Percentiles rank a stretch among this genome's conserved stretches.
phyloP scores from a whole-genome alignment of 257 asterid genomes.

The Capsicum rhomboideum region DNA sequence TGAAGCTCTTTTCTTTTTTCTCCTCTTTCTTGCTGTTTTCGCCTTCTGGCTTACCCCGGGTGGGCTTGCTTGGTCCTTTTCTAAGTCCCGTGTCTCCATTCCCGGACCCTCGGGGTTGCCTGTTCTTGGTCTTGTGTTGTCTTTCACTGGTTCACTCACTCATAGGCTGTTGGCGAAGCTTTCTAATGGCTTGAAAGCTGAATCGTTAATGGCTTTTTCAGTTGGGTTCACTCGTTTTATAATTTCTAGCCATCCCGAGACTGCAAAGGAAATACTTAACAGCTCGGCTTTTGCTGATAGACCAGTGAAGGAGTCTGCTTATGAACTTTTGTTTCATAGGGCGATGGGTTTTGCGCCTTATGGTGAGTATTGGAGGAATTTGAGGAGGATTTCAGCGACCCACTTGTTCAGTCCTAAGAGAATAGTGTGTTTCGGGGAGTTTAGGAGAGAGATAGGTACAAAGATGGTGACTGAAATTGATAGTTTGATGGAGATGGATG shows the following conservation, averaged over 20 bases:
- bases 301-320: constrained; percentile 72
- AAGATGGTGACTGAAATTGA: constrained; percentile 39
- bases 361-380: constrained; percentile 70
- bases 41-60: constrained; percentile 72
- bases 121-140: constrained; percentile 38
- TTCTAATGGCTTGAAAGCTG: constrained; percentile 17
- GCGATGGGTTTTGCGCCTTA: constrained; percentile 94
- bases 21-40: constrained; percentile 30
- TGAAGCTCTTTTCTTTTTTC: constrained; percentile 23
- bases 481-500: constrained; percentile 19
- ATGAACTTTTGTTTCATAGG: constrained; percentile 52
- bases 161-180: constrained; percentile 37
- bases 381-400: constrained; percentile 55
- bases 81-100: constrained; percentile 24
- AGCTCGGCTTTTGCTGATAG: constrained; percentile 82
- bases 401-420: constrained; percentile 62
- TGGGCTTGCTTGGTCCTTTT: constrained; percentile 79
- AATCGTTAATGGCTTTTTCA: constrained; percentile 62
- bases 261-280: constrained; percentile 51
- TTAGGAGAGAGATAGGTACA: constrained; percentile 36
- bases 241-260: constrained; percentile 47
- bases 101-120: constrained; percentile 83
- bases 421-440: constrained; percentile 23
- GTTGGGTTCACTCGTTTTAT: constrained; percentile 74
- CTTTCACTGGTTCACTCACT: constrained; percentile 44